These are phyloP conservation scores for Cyclocybe cylindracea DNA, from an alignment of 768 basidiomycete species.

Conservation along the genomic window DNA sequence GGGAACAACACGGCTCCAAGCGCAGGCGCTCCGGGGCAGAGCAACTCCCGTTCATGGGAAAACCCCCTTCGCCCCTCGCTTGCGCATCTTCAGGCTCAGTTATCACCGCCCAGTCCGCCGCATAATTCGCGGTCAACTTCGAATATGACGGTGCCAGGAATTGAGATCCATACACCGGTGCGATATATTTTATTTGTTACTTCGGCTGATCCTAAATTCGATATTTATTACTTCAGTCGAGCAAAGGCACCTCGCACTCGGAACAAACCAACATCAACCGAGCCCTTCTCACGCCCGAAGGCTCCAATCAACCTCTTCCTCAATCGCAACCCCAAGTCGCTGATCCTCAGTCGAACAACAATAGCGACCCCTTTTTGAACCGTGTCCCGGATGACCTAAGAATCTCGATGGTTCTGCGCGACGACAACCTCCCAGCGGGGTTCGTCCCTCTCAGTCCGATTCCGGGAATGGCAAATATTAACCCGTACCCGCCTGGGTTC, in stretches of 20 bases:
- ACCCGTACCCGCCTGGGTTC: constrained; percentile 21
- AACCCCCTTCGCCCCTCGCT: too few species aligned
- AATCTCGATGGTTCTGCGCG: constrained; percentile 24
- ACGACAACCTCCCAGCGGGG: constrained; percentile 34
- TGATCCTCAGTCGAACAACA: not conserved
- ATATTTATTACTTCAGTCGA: constrained; percentile 1
- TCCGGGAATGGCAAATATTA: constrained; percentile 18
- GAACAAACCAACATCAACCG: constrained; percentile 31
- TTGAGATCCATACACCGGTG: constrained; percentile 50
- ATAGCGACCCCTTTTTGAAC: not conserved
- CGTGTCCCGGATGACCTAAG: constrained; percentile 5
- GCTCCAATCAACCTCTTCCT: constrained; percentile 26
- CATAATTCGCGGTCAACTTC: constrained; percentile 12
- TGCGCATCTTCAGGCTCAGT: too few species aligned
- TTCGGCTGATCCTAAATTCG: not conserved
- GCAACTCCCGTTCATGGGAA: too few species aligned
- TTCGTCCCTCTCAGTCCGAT: constrained; percentile 41
- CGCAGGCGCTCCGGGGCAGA: too few species aligned
- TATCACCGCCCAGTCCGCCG: too few species aligned
- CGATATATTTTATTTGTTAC: constrained; percentile 11
- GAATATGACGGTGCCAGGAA: constrained; percentile 37
- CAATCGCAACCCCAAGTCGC: constrained; percentile 1
- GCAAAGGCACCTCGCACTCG: constrained; percentile 35
- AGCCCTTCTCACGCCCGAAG: constrained; percentile 45
- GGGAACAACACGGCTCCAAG: too few species aligned